Percentiles rank a stretch among this genome's conserved stretches.
Conservation (phyloP, 441 rosid genomes). For the Metrosideros polymorpha region DNA sequence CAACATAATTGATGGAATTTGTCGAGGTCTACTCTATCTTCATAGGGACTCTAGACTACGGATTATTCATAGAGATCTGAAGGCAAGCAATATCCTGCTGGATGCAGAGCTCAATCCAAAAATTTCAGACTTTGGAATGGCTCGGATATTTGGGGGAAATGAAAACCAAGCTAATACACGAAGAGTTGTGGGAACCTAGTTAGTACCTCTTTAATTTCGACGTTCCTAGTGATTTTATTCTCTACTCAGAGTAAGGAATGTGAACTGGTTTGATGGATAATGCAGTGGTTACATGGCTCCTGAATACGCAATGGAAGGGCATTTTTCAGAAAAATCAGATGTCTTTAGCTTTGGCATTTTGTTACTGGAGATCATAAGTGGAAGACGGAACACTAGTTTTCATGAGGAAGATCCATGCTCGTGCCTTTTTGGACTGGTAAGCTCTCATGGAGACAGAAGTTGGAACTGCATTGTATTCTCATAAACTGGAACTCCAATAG, state of each 20-base stretch:
- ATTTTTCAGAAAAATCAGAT: constrained; percentile 50
- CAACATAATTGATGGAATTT: constrained; percentile 40
- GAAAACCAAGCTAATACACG: constrained; percentile 40
- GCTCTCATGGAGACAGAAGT: neutral
- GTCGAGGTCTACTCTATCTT: constrained; percentile 61
- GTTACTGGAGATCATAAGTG: constrained; percentile 51
- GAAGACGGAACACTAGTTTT: constrained; percentile 37
- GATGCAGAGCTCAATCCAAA: constrained; percentile 49
- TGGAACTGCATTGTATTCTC: neutral
- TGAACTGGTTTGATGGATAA: neutral
- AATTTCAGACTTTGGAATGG: constrained; percentile 73
- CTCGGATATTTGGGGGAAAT: constrained; percentile 40
- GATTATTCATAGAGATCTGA: constrained; percentile 61
- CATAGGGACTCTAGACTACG: constrained; percentile 62
- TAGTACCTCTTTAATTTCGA: neutral
- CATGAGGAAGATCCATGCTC: constrained; percentile 14
- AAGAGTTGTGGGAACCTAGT: constrained; percentile 58
- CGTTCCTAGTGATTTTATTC: neutral
- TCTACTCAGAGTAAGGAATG: neutral
- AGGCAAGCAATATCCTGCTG: constrained; percentile 58
- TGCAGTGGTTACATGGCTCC: constrained; percentile 58
- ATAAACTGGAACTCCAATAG: neutral
- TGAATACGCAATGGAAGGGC: constrained; percentile 51
- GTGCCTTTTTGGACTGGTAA: constrained; percentile 43
- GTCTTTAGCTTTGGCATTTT: constrained; percentile 58